Evolutionary conservation across 176 grass and related monocot species (phyloP).

Genomic region (Paspalum notatum): DNA sequence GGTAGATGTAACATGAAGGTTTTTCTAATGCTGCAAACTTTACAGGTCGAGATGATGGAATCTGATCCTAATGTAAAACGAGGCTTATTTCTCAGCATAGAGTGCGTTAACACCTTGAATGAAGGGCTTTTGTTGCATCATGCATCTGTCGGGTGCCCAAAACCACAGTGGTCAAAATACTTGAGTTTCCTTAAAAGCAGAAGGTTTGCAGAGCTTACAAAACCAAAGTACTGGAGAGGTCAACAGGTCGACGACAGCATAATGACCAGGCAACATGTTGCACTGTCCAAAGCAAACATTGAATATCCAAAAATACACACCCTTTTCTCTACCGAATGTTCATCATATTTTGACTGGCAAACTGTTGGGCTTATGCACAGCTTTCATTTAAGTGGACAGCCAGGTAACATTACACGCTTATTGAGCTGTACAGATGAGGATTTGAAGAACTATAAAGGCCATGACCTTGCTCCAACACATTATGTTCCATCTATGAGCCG

Average conservation of each 20-base stretch:
- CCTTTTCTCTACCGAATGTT: slow-evolving; percentile 97
- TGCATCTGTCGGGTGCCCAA: slow-evolving; percentile 71
- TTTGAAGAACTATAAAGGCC: slow-evolving; percentile 83
- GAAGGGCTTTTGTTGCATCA: slow-evolving; percentile 92
- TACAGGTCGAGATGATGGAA: slow-evolving; percentile 90
- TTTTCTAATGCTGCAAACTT: slow-evolving; percentile 20
- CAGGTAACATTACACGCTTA: slow-evolving; percentile 93
- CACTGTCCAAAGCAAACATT: slow-evolving; percentile 43
- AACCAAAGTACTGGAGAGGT: slow-evolving; percentile 66
- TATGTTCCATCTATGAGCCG: slow-evolving; percentile 95
- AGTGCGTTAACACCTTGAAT: slow-evolving; percentile 97
- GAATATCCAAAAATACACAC: slow-evolving; percentile 84
- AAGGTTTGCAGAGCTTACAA: slow-evolving; percentile 84
- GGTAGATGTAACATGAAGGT: neutral
- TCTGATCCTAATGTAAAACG: slow-evolving; percentile 67
- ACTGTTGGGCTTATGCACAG: slow-evolving; percentile 92
- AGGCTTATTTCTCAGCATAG: slow-evolving; percentile 85
- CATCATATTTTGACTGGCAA: slow-evolving; percentile 98
- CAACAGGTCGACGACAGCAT: slow-evolving; percentile 43
- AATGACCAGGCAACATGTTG: slow-evolving; percentile 35
- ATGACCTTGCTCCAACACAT: slow-evolving; percentile 89
- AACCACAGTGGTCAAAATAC: slow-evolving; percentile 91
- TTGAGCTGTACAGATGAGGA: slow-evolving; percentile 86
- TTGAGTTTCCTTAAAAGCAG: slow-evolving; percentile 95
- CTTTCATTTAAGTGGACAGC: slow-evolving; percentile 81